Conservation (phyloP, 1,139 yeast species). For the Candida smagusa region DNA sequence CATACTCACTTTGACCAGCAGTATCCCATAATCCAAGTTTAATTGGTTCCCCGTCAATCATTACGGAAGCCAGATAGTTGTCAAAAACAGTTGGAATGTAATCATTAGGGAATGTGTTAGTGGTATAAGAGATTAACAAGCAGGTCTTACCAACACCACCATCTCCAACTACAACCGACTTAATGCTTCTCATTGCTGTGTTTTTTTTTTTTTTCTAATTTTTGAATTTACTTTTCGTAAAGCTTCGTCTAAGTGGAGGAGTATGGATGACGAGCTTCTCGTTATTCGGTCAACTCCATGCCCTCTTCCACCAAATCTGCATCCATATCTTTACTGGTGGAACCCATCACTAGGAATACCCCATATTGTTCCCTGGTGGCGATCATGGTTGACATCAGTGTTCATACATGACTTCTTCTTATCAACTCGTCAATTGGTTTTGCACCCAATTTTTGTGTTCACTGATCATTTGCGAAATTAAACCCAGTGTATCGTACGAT, state of each 20-base stretch:
- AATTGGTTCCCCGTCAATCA: constrained; percentile 77
- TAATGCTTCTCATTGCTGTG: constrained; percentile 72
- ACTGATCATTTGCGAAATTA: no score
- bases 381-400: no score
- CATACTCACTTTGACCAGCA: constrained; percentile 96
- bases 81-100: constrained; percentile 75
- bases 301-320: no score
- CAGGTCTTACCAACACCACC: constrained; percentile 97
- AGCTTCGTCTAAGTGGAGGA: background rate
- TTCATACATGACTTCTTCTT: no score
- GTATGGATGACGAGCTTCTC: no score
- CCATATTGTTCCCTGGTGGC: no score
- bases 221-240: background rate
- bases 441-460: no score
- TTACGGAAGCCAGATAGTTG: constrained; percentile 64
- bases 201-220: constrained; percentile 3
- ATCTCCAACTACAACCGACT: constrained; percentile 95
- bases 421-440: no score
- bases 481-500: no score
- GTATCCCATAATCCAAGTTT: constrained; percentile 93
- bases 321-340: no score
- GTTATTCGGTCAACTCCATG: no score
- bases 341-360: no score
- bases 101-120: constrained; percentile 84
- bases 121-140: constrained; percentile 82